These are phyloP conservation scores for Monilinia aucupariae DNA, from an alignment of 2,329 filamentous ascomycete species.

Conservation along the genomic window DNA sequence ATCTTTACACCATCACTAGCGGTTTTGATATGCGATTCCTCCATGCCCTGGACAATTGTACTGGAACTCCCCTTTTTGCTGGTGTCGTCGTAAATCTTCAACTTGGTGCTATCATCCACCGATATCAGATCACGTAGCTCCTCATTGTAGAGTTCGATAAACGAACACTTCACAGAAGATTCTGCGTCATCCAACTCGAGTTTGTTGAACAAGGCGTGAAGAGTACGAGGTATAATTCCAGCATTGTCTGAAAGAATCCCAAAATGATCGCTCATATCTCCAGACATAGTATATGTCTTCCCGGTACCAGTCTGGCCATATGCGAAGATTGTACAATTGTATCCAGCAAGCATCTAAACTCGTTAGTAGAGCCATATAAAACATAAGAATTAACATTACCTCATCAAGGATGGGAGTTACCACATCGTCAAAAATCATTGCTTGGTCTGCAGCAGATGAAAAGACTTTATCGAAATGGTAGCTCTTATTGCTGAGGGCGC, in stretches of 20 bases:
- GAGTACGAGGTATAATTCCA: conserved; percentile 87
- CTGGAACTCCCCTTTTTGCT: conserved; percentile 77
- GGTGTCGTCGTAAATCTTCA: conserved; percentile 93
- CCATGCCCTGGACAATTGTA: conserved; percentile 95
- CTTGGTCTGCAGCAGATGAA: conserved; percentile 88
- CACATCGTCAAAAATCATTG: conserved; percentile 91
- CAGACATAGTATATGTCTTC: conserved; percentile 99
- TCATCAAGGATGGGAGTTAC: conserved; percentile 90
- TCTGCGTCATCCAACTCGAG: conserved; percentile 75
- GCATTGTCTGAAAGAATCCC: conserved; percentile 86
- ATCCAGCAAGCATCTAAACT: conserved; percentile 78
- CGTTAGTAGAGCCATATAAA: conserved; percentile 18
- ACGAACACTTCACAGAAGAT: conserved; percentile 92
- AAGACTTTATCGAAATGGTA: conserved; percentile 98
- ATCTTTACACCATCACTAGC: conserved; percentile 83
- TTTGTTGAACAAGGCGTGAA: conserved; percentile 81
- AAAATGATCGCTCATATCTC: conserved; percentile 84
- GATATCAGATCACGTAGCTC: conserved; percentile 87
- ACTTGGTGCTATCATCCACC: conserved; percentile 71
- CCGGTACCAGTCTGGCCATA: conserved; percentile 98
- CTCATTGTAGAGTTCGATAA: conserved; percentile 98
- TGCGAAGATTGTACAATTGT: conserved; percentile 97
- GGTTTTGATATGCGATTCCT: conserved; percentile 85
- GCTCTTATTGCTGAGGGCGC: conserved; percentile 87
- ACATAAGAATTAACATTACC: conserved; percentile 46